These are phyloP conservation scores for Fusarium algeriense DNA, from an alignment of 2,329 filamentous ascomycete species.

Conservation along the genomic window DNA sequence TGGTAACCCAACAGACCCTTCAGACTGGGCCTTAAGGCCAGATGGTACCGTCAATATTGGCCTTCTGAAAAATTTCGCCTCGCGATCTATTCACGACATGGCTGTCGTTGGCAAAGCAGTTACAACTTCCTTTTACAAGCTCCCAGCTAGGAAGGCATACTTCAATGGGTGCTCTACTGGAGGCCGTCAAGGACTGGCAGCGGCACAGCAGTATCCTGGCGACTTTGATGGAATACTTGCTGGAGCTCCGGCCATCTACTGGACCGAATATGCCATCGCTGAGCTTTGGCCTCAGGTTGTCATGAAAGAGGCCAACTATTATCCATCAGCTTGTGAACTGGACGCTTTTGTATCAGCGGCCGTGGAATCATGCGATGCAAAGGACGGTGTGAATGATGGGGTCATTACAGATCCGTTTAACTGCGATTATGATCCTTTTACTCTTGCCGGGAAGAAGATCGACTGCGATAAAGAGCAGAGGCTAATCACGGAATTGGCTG, in stretches of 20 bases:
- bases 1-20: not conserved
- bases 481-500: not conserved
- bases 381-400: not conserved
- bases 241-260: not conserved
- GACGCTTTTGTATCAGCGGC: not conserved
- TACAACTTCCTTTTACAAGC: not conserved
- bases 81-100: not conserved
- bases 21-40: not conserved
- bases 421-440: not conserved
- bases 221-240: not conserved
- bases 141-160: not conserved
- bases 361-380: not conserved
- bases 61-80: not conserved
- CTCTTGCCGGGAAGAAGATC: not conserved
- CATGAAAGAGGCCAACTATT: not conserved
- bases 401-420: not conserved
- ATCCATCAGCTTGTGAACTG: not conserved
- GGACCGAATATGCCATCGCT: not conserved
- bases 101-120: not conserved
- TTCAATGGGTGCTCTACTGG: slow-evolving; percentile 2
- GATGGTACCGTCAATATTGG: not conserved
- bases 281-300: not conserved
- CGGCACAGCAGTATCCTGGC: not conserved
- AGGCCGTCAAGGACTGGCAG: not conserved
- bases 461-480: not conserved